phyloP scores from a whole-genome alignment of 495 filamentous ascomycete genomes.

The Daldinia concentrica region DNA sequence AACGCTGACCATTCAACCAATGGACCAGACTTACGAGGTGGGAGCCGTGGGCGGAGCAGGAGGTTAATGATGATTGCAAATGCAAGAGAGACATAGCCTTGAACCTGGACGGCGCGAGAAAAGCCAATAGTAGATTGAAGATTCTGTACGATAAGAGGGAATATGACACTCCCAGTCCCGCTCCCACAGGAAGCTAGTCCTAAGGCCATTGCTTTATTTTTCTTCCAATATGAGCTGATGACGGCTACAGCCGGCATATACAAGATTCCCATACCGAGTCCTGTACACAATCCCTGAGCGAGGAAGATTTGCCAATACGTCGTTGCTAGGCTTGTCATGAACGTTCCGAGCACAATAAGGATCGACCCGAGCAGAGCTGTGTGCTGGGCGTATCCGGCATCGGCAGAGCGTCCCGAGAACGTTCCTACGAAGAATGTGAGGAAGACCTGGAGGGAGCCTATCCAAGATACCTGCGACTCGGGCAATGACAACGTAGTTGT shows the following conservation, averaged over 20 bases:
- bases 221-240: slow-evolving; percentile 77
- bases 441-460: slow-evolving; percentile 52
- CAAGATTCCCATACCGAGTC: slow-evolving; percentile 76
- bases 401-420: slow-evolving; percentile 55
- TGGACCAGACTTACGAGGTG: slow-evolving; percentile 38
- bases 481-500: not conserved
- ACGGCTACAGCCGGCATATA: slow-evolving; percentile 76
- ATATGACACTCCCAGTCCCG: slow-evolving; percentile 70
- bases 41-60: slow-evolving; percentile 49
- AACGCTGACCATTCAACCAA: slow-evolving; percentile 47
- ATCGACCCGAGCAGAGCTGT: slow-evolving; percentile 67
- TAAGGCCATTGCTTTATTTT: slow-evolving; percentile 71
- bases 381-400: slow-evolving; percentile 67
- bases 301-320: slow-evolving; percentile 83
- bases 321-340: slow-evolving; percentile 69
- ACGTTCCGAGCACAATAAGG: slow-evolving; percentile 73
- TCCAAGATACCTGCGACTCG: slow-evolving; percentile 45
- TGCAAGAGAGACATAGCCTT: slow-evolving; percentile 40
- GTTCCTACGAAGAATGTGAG: slow-evolving; percentile 51
- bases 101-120: slow-evolving; percentile 46
- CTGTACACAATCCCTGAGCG: slow-evolving; percentile 79
- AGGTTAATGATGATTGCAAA: slow-evolving; percentile 47
- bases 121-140: slow-evolving; percentile 38
- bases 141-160: slow-evolving; percentile 32
- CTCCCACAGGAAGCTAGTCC: slow-evolving; percentile 65